Evolutionary conservation across 2,329 filamentous ascomycete species (phyloP).

Genomic region (Aschersonia sp.): DNA sequence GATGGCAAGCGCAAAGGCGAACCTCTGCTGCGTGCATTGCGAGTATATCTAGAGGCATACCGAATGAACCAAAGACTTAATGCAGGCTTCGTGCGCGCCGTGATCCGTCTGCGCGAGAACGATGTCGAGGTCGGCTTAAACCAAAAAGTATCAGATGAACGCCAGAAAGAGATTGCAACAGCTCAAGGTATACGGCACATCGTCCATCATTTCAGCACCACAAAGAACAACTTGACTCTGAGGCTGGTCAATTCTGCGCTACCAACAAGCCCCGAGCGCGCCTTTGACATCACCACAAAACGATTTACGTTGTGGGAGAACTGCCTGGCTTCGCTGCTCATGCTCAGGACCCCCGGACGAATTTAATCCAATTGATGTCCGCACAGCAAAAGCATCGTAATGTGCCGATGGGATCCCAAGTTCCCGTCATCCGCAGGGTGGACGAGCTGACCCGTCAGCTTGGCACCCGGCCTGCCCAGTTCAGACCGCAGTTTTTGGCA

Average conservation of each 20-base stretch:
- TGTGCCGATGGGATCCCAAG: neutral
- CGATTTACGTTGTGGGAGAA: too few relatives aligned
- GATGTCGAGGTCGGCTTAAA: neutral
- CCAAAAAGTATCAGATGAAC: neutral
- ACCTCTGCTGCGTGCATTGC: neutral
- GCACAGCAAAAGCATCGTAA: neutral
- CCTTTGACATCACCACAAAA: too few relatives aligned
- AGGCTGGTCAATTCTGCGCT: too few relatives aligned
- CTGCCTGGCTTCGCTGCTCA: neutral
- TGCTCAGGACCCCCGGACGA: neutral
- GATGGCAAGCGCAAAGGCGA: neutral
- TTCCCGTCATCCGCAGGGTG: neutral
- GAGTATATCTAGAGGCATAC: neutral
- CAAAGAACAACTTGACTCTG: too few relatives aligned
- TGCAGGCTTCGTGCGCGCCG: neutral
- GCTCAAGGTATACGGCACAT: neutral
- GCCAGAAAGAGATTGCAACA: neutral
- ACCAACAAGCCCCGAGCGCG: too few relatives aligned
- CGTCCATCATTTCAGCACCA: neutral
- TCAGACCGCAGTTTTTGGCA: neutral
- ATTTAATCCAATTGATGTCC: neutral
- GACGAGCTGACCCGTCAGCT: neutral
- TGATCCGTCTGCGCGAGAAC: neutral
- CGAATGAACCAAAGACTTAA: neutral
- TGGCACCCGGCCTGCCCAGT: neutral